Evolutionary conservation across 345 rosid species (phyloP).

Genomic region (Lagerstroemia speciosa): DNA sequence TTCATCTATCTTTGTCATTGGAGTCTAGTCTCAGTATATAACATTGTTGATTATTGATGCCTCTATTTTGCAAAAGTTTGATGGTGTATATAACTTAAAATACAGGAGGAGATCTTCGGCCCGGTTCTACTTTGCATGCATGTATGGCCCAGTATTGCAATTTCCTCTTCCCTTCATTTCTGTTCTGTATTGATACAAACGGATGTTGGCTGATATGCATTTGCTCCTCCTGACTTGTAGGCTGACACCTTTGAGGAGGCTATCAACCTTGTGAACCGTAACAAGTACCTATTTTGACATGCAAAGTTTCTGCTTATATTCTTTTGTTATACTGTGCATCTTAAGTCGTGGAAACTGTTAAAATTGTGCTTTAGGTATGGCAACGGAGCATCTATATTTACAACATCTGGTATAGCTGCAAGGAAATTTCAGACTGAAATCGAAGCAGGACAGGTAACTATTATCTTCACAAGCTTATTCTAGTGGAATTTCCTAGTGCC

Average conservation of each 20-base stretch:
- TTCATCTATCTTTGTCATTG: not conserved
- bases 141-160: conserved; percentile 27
- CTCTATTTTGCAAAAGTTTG: not conserved
- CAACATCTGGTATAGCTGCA: conserved; percentile 84
- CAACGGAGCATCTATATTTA: conserved; percentile 89
- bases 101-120: conserved; percentile 98
- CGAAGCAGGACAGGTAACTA: conserved; percentile 86
- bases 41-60: not conserved
- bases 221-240: conserved; percentile 25
- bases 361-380: conserved; percentile 52
- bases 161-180: conserved; percentile 9
- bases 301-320: conserved; percentile 4
- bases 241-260: conserved; percentile 89
- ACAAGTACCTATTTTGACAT: conserved; percentile 41
- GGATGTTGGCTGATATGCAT: conserved; percentile 8
- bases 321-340: not conserved
- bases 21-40: not conserved
- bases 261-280: conserved; percentile 64
- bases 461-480: not conserved
- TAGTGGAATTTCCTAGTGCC: not conserved
- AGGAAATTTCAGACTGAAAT: conserved; percentile 92
- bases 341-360: not conserved
- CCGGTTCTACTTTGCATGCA: conserved; percentile 94
- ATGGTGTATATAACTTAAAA: conserved; percentile 4
- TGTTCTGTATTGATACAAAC: not conserved